These are phyloP conservation scores for Salix exigua DNA, from an alignment of 345 rosid genomes.

Conservation along the genomic window DNA sequence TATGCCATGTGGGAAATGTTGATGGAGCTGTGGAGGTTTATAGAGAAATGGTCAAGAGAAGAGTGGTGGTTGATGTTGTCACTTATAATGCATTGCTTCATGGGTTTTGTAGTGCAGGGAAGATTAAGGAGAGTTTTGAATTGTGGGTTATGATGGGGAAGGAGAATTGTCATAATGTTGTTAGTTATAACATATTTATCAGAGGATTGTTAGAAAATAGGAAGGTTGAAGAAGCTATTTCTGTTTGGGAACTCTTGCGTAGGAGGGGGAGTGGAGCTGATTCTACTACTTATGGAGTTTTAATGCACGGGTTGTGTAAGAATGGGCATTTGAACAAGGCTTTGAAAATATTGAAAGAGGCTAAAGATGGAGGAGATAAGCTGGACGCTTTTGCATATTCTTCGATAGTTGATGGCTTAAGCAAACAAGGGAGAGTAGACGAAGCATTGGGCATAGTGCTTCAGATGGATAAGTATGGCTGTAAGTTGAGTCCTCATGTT, in stretches of 20 bases:
- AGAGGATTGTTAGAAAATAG: slow-evolving; percentile 63
- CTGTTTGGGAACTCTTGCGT: slow-evolving; percentile 55
- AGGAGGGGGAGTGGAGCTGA: slow-evolving; percentile 49
- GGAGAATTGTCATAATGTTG: slow-evolving; percentile 47
- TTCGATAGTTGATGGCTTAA: slow-evolving; percentile 65
- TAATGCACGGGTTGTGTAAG: slow-evolving; percentile 75
- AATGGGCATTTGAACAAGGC: slow-evolving; percentile 75
- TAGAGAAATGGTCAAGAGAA: slow-evolving; percentile 56
- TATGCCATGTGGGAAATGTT: slow-evolving; percentile 58
- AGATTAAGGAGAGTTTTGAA: slow-evolving; percentile 59
- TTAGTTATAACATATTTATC: slow-evolving; percentile 71
- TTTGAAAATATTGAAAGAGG: slow-evolving; percentile 49
- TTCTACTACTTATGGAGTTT: slow-evolving; percentile 55
- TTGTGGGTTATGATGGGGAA: slow-evolving; percentile 74
- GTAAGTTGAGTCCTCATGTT: slow-evolving; percentile 48
- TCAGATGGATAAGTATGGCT: slow-evolving; percentile 44
- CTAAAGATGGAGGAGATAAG: slow-evolving; percentile 39
- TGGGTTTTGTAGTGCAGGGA: slow-evolving; percentile 63
- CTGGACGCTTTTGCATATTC: slow-evolving; percentile 66
- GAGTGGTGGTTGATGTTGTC: slow-evolving; percentile 53
- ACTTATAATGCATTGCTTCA: slow-evolving; percentile 71
- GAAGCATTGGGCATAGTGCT: slow-evolving; percentile 54
- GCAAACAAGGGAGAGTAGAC: slow-evolving; percentile 64
- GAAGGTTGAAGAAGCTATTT: slow-evolving; percentile 61
- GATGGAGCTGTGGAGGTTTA: slow-evolving; percentile 65